Conservation (phyloP, 164 flowering plant species). For the Vitis labrusca region DNA sequence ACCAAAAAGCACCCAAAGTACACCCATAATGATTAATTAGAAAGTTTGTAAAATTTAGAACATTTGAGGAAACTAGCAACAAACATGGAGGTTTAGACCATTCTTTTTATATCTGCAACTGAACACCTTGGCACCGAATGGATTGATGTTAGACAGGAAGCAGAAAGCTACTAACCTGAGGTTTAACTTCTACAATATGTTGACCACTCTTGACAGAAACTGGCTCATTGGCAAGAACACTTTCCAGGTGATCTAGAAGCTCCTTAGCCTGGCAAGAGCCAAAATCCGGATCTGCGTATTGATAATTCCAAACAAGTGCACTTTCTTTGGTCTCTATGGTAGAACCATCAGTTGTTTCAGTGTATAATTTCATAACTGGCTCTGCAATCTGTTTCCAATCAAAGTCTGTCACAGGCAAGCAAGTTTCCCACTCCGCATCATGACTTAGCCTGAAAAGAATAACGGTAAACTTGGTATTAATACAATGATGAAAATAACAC, state of each 20-base stretch:
- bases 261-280: constrained; percentile 62
- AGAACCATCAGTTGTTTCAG: constrained; percentile 52
- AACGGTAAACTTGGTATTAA: neutral
- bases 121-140: neutral
- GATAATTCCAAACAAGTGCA: constrained; percentile 47
- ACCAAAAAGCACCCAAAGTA: no score
- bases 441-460: constrained; percentile 25
- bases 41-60: neutral
- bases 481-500: no score
- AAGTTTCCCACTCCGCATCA: constrained; percentile 42
- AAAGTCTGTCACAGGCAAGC: constrained; percentile 33
- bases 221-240: constrained; percentile 61
- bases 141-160: neutral
- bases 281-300: constrained; percentile 49
- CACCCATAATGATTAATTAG: neutral
- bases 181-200: constrained; percentile 56
- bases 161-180: constrained; percentile 39
- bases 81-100: neutral
- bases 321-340: constrained; percentile 46
- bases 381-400: constrained; percentile 51
- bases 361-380: constrained; percentile 44
- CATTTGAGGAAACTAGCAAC: neutral
- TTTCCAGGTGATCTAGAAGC: constrained; percentile 57
- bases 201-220: constrained; percentile 62
- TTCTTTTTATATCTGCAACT: no score